These are phyloP conservation scores for Babesia caballi DNA, from an alignment of 169 alveolate species.

Conservation along the genomic window DNA sequence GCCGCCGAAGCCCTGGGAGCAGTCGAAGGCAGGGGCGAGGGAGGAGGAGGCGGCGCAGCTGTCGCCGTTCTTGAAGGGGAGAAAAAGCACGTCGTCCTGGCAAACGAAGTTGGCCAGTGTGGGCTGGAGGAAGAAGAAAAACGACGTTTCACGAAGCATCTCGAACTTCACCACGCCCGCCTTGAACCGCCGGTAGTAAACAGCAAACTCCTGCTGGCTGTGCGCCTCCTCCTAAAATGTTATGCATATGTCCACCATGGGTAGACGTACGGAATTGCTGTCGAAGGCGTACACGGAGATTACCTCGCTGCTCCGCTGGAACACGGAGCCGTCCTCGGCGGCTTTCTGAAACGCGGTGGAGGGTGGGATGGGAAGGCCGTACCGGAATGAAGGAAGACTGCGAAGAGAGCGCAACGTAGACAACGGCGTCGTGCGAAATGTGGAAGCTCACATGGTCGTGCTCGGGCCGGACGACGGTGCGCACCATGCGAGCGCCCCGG, in stretches of 20 bases:
- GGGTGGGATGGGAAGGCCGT: neutral
- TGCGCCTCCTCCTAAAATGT: conserved; percentile 20
- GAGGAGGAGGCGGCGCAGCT: conserved; percentile 58
- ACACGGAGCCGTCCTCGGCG: conserved; percentile 19
- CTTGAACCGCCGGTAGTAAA: conserved; percentile 28
- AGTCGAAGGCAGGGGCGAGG: conserved; percentile 22
- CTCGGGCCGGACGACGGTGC: conserved; percentile 35
- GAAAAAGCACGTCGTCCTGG: conserved; percentile 44
- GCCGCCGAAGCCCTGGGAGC: conserved; percentile 51
- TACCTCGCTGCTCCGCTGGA: conserved; percentile 40
- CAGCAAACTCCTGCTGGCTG: conserved; percentile 34
- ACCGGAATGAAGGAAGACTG: conserved; percentile 40
- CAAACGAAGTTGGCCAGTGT: conserved; percentile 36
- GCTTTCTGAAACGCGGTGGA: neutral
- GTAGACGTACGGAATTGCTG: conserved; percentile 36
- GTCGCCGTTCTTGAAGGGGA: conserved; percentile 42
- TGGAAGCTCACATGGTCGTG: conserved; percentile 21
- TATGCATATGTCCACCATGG: neutral
- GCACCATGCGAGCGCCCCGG: conserved; percentile 46
- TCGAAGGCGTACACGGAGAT: conserved; percentile 45
- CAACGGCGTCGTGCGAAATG: conserved; percentile 48
- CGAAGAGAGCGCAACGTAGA: conserved; percentile 32
- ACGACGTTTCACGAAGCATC: conserved; percentile 46
- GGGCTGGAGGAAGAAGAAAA: conserved; percentile 52
- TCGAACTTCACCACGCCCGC: conserved; percentile 42